A percentile compares a stretch with the other conserved stretches of the same genome.
phyloP scores from a whole-genome alignment of 352 stramenopile species.

The Pythium diclinum region DNA sequence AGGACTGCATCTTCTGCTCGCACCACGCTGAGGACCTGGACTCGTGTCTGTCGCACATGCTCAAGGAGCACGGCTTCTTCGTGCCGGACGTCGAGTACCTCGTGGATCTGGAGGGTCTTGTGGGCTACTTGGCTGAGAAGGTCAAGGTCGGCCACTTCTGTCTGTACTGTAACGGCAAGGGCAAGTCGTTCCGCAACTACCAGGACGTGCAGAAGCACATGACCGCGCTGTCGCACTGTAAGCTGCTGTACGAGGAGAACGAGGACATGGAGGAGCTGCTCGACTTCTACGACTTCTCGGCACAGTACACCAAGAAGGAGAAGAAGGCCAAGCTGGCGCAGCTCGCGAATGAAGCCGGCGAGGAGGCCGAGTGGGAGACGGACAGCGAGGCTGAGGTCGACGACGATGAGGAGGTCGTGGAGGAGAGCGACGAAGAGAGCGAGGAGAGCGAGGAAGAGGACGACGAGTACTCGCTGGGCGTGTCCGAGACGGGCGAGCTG shows the following conservation, averaged over 20 bases:
- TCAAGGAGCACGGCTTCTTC: slow-evolving; percentile 94
- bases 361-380: slow-evolving; percentile 69
- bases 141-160: slow-evolving; percentile 94
- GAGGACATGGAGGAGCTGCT: slow-evolving; percentile 88
- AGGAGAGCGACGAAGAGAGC: slow-evolving; percentile 47
- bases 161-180: slow-evolving; percentile 93
- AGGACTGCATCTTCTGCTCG: slow-evolving; percentile 85
- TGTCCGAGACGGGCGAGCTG: slow-evolving; percentile 88
- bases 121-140: slow-evolving; percentile 95
- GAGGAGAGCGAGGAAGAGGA: slow-evolving; percentile 44
- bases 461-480: slow-evolving; percentile 56
- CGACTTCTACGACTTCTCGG: slow-evolving; percentile 90
- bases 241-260: slow-evolving; percentile 88
- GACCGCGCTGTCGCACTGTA: slow-evolving; percentile 89
- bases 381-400: slow-evolving; percentile 77
- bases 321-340: slow-evolving; percentile 34
- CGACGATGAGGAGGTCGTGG: slow-evolving; percentile 71
- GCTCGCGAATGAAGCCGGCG: slow-evolving; percentile 25
- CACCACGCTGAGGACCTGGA: slow-evolving; percentile 63
- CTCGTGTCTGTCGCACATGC: slow-evolving; percentile 87
- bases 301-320: slow-evolving; percentile 60
- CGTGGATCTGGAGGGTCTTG: slow-evolving; percentile 85
- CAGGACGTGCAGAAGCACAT: slow-evolving; percentile 95
- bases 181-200: slow-evolving; percentile 86
- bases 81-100: slow-evolving; percentile 94